Evolutionary conservation across 2,329 filamentous ascomycete genomes (phyloP), one percentile per base, ranked within the genome.

Genomic region (Leptoxyphium fumago): DNA sequence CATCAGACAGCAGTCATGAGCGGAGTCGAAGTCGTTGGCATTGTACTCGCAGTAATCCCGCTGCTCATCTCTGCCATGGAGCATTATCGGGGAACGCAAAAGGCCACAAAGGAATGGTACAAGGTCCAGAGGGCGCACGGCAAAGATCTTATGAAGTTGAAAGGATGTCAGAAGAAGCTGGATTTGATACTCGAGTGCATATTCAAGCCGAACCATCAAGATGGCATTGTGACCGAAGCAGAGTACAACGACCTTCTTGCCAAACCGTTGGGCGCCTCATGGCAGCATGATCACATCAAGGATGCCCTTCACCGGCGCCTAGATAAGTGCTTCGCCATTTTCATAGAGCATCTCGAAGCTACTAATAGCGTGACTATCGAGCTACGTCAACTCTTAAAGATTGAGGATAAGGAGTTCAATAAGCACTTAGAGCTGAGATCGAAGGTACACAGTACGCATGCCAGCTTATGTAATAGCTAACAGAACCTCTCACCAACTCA

Each of bases 21-120:
- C 21, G 45, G 52, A 34, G 55, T 55, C n/a, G 59, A 61, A 50
- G 45, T 55, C 2, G 55, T 53, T 6, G 60, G 60, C 2, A 43
- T 62, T 3, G 50, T 59, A 1, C 46, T 62, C 1, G 60, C 53
- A 2, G 57, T 52, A 1, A 55, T 61, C 41, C 59, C 58, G 4
- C 30, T 61, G 26, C 34, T 57, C 15, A 52, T 61, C 4, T 46
- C 47, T 5, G 52, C 51, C 6, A 45, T 60, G 28, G 56, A 60
- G 39, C 49, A 54, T 38, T 58, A 58, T 45, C 49, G 43, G 48
- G 48, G 44, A 4, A 41, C 29, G 10, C 43, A 46, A 32, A 52
- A 56, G 39, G 45, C 48, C 0, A 18, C 53, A 2, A 39, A 21
- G 6, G 56, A 52, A 8, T 61, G 55, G 51, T 55, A 46, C 49